A percentile compares a stretch with the other conserved stretches of the same genome.
phyloP scores from a whole-genome alignment of 164 flowering plant species.

The Nymphaea thermarum region DNA sequence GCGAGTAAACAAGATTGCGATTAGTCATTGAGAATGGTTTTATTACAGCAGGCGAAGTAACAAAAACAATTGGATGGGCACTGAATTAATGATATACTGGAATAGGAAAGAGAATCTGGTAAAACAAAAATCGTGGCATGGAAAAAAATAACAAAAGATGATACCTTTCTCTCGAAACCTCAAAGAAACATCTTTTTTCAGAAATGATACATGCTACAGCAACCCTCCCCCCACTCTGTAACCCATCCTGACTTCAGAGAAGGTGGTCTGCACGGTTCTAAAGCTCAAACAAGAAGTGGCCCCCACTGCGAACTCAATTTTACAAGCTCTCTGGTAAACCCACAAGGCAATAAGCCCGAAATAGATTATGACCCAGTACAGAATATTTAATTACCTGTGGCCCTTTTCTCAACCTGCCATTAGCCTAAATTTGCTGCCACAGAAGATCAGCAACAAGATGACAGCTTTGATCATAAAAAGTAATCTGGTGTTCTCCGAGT shows the following conservation, averaged over 20 bases:
- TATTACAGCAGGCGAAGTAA: no score
- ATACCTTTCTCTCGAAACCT: constrained; percentile 6
- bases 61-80: no score
- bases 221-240: constrained; percentile 11
- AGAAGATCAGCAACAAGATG: constrained; percentile 4
- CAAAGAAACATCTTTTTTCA: constrained; percentile 9
- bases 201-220: constrained; percentile 18
- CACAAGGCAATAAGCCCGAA: constrained; percentile 11
- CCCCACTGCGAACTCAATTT: constrained; percentile 10
- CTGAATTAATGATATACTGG: no score
- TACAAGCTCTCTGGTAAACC: constrained; percentile 17
- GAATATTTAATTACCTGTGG: constrained; percentile 8
- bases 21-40: no score
- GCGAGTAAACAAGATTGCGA: no score
- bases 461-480: constrained; percentile 39
- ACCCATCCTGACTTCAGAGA: constrained; percentile 4
- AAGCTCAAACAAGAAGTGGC: constrained; percentile 11
- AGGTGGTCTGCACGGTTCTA: constrained; percentile 8
- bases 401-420: constrained; percentile 7
- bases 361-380: constrained; percentile 13
- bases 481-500: constrained; percentile 97
- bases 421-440: constrained; percentile 16
- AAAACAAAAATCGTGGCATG: no score
- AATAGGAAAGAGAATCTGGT: no score
- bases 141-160: no score